Evolutionary conservation across 2,329 filamentous ascomycete species (phyloP).

Genomic region (Colletotrichum acutatum): DNA sequence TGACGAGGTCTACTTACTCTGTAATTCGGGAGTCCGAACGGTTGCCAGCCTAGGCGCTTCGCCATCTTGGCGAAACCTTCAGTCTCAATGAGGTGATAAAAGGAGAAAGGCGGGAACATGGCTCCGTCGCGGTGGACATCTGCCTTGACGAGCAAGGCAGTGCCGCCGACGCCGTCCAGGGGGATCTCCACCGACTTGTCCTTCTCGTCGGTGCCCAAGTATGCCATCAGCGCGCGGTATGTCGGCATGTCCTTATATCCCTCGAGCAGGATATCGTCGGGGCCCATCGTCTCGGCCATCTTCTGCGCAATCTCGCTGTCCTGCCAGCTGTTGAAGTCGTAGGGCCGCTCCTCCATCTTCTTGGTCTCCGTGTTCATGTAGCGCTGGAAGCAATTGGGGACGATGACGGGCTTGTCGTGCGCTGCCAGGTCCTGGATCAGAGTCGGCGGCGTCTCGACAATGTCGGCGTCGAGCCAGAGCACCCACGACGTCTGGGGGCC

Average conservation of each 20-base stretch:
- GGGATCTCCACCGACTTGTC: constrained; percentile 73
- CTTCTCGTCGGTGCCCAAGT: constrained; percentile 71
- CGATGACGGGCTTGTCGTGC: constrained; percentile 91
- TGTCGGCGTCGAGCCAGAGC: constrained; percentile 93
- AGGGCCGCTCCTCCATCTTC: constrained; percentile 80
- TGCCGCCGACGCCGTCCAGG: constrained; percentile 94
- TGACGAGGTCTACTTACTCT: constrained; percentile 70
- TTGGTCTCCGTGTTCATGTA: constrained; percentile 78
- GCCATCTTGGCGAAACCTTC: constrained; percentile 99
- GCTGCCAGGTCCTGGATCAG: constrained; percentile 92
- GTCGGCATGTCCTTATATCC: constrained; percentile 95
- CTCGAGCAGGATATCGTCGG: constrained; percentile 92
- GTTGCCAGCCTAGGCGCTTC: constrained; percentile 83
- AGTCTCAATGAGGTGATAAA: constrained; percentile 97
- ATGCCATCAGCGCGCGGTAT: constrained; percentile 91
- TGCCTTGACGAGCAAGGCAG: constrained; percentile 91
- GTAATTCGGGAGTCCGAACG: constrained; percentile 94
- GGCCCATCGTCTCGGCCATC: constrained; percentile 82
- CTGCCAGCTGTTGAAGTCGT: constrained; percentile 98
- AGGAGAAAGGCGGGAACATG: constrained; percentile 97
- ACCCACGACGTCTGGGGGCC: constrained; percentile 95
- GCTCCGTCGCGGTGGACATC: constrained; percentile 97
- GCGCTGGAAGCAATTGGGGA: constrained; percentile 94
- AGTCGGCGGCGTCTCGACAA: constrained; percentile 85
- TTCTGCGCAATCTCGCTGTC: constrained; percentile 84